A percentile compares a stretch with the other conserved stretches of the same genome.
Conservation (phyloP, 2,329 filamentous ascomycete genomes). For the Penicillium griseofulvum region DNA sequence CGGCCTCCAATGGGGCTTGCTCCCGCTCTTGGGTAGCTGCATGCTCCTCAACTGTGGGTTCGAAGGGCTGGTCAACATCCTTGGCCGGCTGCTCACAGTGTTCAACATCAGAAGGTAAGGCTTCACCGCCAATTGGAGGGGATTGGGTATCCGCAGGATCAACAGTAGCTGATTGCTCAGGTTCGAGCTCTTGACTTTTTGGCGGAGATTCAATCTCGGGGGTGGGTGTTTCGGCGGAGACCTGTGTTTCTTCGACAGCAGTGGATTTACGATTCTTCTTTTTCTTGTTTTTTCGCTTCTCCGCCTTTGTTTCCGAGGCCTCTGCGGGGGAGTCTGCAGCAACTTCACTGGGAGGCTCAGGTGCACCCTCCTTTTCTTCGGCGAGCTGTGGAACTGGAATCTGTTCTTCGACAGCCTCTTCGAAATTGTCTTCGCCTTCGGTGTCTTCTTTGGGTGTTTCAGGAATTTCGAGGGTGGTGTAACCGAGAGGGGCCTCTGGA, state of each 20-base stretch:
- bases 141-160: conserved; percentile 9
- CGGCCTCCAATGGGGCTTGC: neutral
- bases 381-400: neutral
- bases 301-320: conserved; percentile 6
- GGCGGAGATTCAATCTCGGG: conserved; percentile 7
- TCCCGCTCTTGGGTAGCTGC: conserved; percentile 6
- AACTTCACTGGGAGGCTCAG: neutral
- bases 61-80: neutral
- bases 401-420: conserved; percentile 21
- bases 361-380: neutral
- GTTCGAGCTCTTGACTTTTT: conserved; percentile 2
- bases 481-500: neutral
- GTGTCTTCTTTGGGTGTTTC: conserved; percentile 13
- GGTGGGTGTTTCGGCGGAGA: conserved; percentile 1
- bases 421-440: conserved; percentile 15
- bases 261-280: conserved; percentile 25
- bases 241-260: conserved; percentile 11
- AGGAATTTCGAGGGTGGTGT: neutral
- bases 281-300: conserved; percentile 23
- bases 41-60: conserved; percentile 2
- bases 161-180: conserved; percentile 3
- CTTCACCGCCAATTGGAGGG: conserved; percentile 9
- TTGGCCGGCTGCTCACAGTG: neutral
- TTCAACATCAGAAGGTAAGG: conserved; percentile 10
- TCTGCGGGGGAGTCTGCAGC: conserved; percentile 2